Conservation (phyloP, 306 rosid genomes). For the Begonia fuchsioides region DNA sequence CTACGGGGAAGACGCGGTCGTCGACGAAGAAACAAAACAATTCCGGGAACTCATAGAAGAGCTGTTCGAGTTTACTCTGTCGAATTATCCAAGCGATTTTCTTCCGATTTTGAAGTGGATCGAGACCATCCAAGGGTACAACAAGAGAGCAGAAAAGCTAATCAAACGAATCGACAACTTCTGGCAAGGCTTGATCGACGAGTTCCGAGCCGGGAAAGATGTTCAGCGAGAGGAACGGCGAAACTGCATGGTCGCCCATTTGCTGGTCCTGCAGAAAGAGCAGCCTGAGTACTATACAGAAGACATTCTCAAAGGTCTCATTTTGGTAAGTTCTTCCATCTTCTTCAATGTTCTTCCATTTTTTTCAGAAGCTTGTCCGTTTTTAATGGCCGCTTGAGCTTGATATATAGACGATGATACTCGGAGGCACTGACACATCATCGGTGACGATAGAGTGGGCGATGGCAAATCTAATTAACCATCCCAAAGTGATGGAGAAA, state of each 20-base stretch:
- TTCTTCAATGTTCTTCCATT: not conserved
- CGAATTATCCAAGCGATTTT: slow-evolving; percentile 6
- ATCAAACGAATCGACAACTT: slow-evolving; percentile 1
- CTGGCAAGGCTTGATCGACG: slow-evolving; percentile 40
- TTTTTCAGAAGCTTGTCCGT: not conserved
- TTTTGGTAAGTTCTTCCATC: slow-evolving; percentile 27
- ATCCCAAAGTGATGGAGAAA: slow-evolving; percentile 28
- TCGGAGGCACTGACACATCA: slow-evolving; percentile 45
- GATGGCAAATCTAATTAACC: slow-evolving; percentile 38
- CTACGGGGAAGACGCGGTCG: slow-evolving; percentile 18
- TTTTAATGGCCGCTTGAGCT: not conserved
- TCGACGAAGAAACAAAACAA: slow-evolving; percentile 21
- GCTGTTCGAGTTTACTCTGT: slow-evolving; percentile 2
- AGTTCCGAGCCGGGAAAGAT: slow-evolving; percentile 10
- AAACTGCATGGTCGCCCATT: slow-evolving; percentile 31
- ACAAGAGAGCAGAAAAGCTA: slow-evolving; percentile 5
- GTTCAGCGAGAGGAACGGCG: not conserved
- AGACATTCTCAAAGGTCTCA: slow-evolving; percentile 46
- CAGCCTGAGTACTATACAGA: slow-evolving; percentile 55
- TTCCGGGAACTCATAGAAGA: slow-evolving; percentile 32
- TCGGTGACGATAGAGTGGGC: slow-evolving; percentile 44
- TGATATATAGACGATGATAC: slow-evolving; percentile 11
- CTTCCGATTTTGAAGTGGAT: slow-evolving; percentile 10
- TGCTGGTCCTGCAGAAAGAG: slow-evolving; percentile 29
- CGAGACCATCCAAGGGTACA: not conserved